Percentiles rank a stretch among this genome's conserved stretches.
phyloP scores from a whole-genome alignment of 306 rosid genomes.

The Gillenia trifoliata region DNA sequence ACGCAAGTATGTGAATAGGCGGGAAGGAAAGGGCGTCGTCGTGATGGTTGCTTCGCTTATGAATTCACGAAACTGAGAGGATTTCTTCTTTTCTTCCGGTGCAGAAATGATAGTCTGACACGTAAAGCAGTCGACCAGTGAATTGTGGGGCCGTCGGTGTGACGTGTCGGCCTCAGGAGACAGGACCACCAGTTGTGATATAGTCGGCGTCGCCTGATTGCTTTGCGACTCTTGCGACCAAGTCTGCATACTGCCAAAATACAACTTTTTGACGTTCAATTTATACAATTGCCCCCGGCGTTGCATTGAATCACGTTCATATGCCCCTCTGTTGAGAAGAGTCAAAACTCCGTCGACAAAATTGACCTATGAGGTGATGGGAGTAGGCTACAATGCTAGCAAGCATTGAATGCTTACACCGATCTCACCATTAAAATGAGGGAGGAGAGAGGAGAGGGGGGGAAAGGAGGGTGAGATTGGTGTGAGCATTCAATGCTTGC shows the following conservation, averaged over 20 bases:
- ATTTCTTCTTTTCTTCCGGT: background rate
- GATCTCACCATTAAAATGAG: no score
- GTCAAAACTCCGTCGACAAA: background rate
- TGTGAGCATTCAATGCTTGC: no score
- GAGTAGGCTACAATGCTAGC: no score
- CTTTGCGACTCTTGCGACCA: constrained; percentile 18
- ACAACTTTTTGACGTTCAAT: constrained; percentile 30
- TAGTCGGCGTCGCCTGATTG: constrained; percentile 34
- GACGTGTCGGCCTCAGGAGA: background rate
- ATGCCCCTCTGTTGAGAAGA: no score
- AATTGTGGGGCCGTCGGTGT: background rate
- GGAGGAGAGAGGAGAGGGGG: no score
- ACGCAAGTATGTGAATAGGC: background rate
- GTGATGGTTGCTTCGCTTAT: background rate
- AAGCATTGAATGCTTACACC: no score
- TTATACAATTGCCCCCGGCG: background rate
- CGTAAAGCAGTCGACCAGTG: background rate
- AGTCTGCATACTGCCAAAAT: constrained; percentile 46
- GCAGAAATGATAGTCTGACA: constrained; percentile 1
- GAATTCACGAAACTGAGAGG: constrained; percentile 1
- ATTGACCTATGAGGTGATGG: background rate
- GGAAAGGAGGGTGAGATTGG: no score
- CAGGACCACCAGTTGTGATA: background rate
- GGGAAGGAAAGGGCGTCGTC: background rate
- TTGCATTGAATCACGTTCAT: background rate